phyloP scores from a whole-genome alignment of 148 eudicot species.

The Rhododendron vialii region DNA sequence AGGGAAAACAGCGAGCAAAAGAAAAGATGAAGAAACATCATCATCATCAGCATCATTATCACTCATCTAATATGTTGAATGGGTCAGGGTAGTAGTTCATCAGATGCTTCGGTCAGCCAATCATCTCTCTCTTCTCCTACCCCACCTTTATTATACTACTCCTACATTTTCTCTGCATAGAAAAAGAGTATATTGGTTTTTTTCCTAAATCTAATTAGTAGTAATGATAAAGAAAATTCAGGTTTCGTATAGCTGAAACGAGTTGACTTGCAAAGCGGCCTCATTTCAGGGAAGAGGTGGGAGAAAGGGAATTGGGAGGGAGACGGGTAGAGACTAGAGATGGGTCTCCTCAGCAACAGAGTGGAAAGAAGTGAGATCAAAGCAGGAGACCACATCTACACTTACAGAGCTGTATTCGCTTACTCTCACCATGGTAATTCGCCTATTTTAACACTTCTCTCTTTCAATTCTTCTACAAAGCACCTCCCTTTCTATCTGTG shows the following conservation, averaged over 20 bases:
- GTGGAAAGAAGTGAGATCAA: slow-evolving; percentile 74
- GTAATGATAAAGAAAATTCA: neutral
- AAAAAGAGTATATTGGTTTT: neutral
- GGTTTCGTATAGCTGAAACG: neutral
- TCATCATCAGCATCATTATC: neutral
- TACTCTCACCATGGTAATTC: slow-evolving; percentile 89
- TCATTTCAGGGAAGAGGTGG: neutral
- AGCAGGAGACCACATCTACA: slow-evolving; percentile 89
- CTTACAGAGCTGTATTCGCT: slow-evolving; percentile 91
- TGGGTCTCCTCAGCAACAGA: slow-evolving; percentile 74
- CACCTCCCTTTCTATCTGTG: neutral
- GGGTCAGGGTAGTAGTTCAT: slow-evolving; percentile 20
- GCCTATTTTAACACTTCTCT: neutral
- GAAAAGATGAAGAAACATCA: neutral
- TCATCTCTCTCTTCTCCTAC: slow-evolving; percentile 14
- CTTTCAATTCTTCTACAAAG: neutral
- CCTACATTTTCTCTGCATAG: neutral
- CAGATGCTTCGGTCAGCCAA: slow-evolving; percentile 20
- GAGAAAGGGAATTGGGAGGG: neutral
- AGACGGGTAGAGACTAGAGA: slow-evolving; percentile 26
- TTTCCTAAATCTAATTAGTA: neutral
- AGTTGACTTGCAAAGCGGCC: neutral
- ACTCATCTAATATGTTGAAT: neutral
- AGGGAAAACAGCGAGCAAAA: neutral
- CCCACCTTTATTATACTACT: neutral